Evolutionary conservation across 768 basidiomycete species (phyloP).

Genomic region (Leccinum truebloodii): DNA sequence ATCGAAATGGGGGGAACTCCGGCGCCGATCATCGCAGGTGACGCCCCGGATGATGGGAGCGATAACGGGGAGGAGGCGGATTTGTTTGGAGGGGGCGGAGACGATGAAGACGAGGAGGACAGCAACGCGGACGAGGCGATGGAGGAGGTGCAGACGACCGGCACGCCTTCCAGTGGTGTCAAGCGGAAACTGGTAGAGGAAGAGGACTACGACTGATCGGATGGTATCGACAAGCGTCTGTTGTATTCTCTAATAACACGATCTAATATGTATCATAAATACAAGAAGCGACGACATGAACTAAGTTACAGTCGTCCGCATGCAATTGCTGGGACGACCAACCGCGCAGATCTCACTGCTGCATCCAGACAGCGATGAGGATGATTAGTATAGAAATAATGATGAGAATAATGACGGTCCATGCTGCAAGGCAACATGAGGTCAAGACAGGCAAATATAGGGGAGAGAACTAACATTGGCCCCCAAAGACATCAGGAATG

Average conservation of each 20-base stretch:
- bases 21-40: slow-evolving; percentile 35
- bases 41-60: slow-evolving; percentile 60
- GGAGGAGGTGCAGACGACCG: slow-evolving; percentile 69
- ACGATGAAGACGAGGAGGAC: slow-evolving; percentile 67
- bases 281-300: slow-evolving; percentile 11
- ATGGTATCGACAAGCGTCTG: slow-evolving; percentile 8
- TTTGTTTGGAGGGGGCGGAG: slow-evolving; percentile 69
- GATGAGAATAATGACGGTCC: slow-evolving; percentile 41
- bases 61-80: slow-evolving; percentile 75
- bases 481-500: slow-evolving; percentile 59
- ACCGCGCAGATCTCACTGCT: slow-evolving; percentile 17
- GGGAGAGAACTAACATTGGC: slow-evolving; percentile 49
- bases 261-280: slow-evolving; percentile 35
- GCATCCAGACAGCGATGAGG: slow-evolving; percentile 44
- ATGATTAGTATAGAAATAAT: slow-evolving; percentile 45
- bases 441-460: slow-evolving; percentile 28
- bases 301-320: not conserved
- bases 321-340: slow-evolving; percentile 2
- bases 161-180: slow-evolving; percentile 58
- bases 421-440: slow-evolving; percentile 35
- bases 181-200: slow-evolving; percentile 85
- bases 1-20: slow-evolving; percentile 50
- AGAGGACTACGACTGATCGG: slow-evolving; percentile 74
- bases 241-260: slow-evolving; percentile 12
- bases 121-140: slow-evolving; percentile 60